Conservation (phyloP, 805 yeast genomes). For the Lipomyces chichibuensis region DNA sequence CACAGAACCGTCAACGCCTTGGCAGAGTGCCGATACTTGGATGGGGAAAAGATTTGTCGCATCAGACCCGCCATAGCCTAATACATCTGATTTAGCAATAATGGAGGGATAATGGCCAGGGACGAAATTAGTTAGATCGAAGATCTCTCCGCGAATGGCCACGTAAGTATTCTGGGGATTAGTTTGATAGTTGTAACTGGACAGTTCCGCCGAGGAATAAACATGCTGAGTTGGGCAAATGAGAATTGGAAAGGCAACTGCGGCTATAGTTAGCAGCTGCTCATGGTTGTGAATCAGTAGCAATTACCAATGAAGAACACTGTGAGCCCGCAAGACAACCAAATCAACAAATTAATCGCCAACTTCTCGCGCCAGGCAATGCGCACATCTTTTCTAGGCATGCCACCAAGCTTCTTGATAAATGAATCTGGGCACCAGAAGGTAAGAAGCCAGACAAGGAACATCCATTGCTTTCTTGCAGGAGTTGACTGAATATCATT, state of each 20-base stretch:
- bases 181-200: slow-evolving; percentile 39
- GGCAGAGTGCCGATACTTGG: slow-evolving; percentile 48
- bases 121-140: slow-evolving; percentile 47
- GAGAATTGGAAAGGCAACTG: slow-evolving; percentile 47
- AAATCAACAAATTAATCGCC: slow-evolving; percentile 49
- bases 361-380: slow-evolving; percentile 51
- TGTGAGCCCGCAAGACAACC: slow-evolving; percentile 44
- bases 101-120: slow-evolving; percentile 47
- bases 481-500: slow-evolving; percentile 39
- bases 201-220: slow-evolving; percentile 43
- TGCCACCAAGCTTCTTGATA: slow-evolving; percentile 41
- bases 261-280: slow-evolving; percentile 31
- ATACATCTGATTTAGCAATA: slow-evolving; percentile 44
- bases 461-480: slow-evolving; percentile 46
- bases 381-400: slow-evolving; percentile 45
- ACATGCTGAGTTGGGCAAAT: slow-evolving; percentile 49
- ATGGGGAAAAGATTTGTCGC: slow-evolving; percentile 46
- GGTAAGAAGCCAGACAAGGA: slow-evolving; percentile 45
- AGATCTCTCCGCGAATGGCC: slow-evolving; percentile 48
- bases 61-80: slow-evolving; percentile 47
- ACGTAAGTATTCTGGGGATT: slow-evolving; percentile 44
- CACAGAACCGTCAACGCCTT: slow-evolving; percentile 44
- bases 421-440: slow-evolving; percentile 49
- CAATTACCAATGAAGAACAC: slow-evolving; percentile 30
- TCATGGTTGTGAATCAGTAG: slow-evolving; percentile 30